Conservation (phyloP, 352 stramenopile genomes). For the Phytophthora hibernalis region DNA sequence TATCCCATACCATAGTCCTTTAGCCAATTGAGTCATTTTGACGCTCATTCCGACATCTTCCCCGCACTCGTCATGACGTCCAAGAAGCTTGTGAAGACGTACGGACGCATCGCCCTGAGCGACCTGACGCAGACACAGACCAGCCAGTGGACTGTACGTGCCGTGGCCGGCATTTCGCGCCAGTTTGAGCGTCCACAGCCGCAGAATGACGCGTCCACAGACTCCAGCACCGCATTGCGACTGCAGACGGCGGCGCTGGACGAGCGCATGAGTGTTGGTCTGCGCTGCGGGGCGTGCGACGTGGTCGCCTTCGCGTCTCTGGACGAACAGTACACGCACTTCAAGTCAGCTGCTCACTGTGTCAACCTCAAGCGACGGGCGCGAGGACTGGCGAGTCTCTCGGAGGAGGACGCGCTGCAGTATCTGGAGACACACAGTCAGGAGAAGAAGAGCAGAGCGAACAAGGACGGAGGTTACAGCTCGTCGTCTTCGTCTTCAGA, state of each 20-base stretch:
- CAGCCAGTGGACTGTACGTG: slow-evolving; percentile 62
- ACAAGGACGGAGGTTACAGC: slow-evolving; percentile 26
- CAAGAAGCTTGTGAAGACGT: slow-evolving; percentile 46
- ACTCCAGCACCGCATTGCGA: slow-evolving; percentile 30
- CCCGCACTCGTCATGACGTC: slow-evolving; percentile 20
- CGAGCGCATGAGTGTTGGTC: slow-evolving; percentile 46
- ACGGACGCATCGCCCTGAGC: slow-evolving; percentile 67
- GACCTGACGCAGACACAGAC: slow-evolving; percentile 60
- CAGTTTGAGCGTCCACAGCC: slow-evolving; percentile 43
- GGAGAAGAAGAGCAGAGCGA: slow-evolving; percentile 35
- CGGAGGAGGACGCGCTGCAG: slow-evolving; percentile 45
- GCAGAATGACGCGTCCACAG: slow-evolving; percentile 10
- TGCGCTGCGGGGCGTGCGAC: slow-evolving; percentile 83
- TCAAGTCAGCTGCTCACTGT: slow-evolving; percentile 85
- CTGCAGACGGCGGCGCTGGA: slow-evolving; percentile 43
- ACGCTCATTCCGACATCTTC: slow-evolving; percentile 27
- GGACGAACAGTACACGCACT: slow-evolving; percentile 86
- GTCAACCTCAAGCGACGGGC: slow-evolving; percentile 83
- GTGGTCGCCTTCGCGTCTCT: slow-evolving; percentile 70
- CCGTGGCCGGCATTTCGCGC: slow-evolving; percentile 61
- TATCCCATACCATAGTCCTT: not conserved
- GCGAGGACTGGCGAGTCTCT: slow-evolving; percentile 55
- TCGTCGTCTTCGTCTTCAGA: slow-evolving; percentile 52
- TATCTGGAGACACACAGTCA: slow-evolving; percentile 25
- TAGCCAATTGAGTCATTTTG: not conserved